These are phyloP conservation scores for Anacardium occidentale DNA, from an alignment of 345 rosid genomes.

Conservation along the genomic window DNA sequence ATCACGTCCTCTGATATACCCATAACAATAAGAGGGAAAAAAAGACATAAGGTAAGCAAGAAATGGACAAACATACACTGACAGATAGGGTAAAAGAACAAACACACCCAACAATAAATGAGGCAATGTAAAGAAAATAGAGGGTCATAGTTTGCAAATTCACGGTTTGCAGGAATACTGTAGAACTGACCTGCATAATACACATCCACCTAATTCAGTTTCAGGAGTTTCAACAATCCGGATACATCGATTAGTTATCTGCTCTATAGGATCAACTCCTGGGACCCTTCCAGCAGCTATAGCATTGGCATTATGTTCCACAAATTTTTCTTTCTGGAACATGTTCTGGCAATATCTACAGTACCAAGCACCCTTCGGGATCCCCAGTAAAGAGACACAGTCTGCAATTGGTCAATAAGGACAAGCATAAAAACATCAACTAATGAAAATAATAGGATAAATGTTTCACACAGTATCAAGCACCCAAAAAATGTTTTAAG, in stretches of 20 bases:
- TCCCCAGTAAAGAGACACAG: conserved; percentile 50
- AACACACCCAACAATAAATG: not conserved
- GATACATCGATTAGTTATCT: conserved; percentile 82
- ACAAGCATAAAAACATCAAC: conserved; percentile 10
- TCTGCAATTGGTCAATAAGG: conserved; percentile 34
- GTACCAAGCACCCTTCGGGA: conserved; percentile 75
- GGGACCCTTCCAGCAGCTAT: conserved; percentile 86
- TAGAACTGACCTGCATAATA: conserved; percentile 72
- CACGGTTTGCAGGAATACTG: not conserved
- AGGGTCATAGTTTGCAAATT: not conserved
- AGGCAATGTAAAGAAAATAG: not conserved
- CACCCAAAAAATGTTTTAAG: not conserved
- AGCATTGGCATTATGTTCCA: conserved; percentile 71
- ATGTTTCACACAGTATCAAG: not conserved
- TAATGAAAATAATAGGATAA: not conserved
- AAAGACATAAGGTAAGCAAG: not conserved
- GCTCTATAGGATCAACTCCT: conserved; percentile 86
- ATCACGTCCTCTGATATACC: conserved; percentile 51
- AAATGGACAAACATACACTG: not conserved
- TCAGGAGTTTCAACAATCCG: conserved; percentile 69
- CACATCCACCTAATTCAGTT: conserved; percentile 75
- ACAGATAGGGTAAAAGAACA: not conserved
- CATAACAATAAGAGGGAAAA: not conserved
- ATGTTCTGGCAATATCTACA: conserved; percentile 69
- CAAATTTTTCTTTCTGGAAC: conserved; percentile 64